A percentile compares a stretch with the other conserved stretches of the same genome.
Conservation (phyloP, 2,329 filamentous ascomycete genomes). For the Ceratocystis lukuohia region DNA sequence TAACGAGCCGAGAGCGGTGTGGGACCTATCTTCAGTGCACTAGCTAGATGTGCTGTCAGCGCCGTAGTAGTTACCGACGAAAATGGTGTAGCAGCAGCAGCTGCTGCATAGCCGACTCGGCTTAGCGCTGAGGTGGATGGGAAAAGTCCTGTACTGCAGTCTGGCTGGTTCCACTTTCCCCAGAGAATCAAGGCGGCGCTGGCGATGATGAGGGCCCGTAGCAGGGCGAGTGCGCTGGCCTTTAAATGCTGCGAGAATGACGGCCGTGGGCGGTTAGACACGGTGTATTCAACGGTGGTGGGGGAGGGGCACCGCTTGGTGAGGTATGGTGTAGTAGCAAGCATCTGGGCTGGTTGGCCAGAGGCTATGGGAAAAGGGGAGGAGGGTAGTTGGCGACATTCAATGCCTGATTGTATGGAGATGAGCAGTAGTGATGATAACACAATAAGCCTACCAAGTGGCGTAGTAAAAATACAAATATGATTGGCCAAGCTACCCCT, state of each 20-base stretch:
- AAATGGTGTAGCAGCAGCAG: background rate
- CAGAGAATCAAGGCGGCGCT: conserved; percentile 38
- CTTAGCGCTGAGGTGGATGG: conserved; percentile 2
- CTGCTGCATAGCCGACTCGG: background rate
- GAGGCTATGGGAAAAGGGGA: background rate
- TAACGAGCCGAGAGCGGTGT: conserved; percentile 7
- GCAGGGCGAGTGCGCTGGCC: conserved; percentile 31
- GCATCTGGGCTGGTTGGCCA: conserved; percentile 36
- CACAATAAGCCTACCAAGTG: background rate
- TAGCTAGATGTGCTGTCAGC: background rate
- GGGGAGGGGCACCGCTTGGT: conserved; percentile 58
- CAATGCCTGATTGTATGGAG: background rate
- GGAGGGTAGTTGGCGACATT: background rate
- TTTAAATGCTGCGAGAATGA: conserved; percentile 37
- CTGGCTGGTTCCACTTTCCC: conserved; percentile 32
- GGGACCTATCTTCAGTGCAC: background rate
- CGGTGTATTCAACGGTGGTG: conserved; percentile 83
- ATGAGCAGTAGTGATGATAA: background rate
- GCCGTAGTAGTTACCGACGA: background rate
- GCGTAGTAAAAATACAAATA: background rate
- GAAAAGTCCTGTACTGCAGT: conserved; percentile 15
- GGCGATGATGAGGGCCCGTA: conserved; percentile 32
- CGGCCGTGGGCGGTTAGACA: conserved; percentile 58
- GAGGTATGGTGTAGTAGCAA: conserved; percentile 47
- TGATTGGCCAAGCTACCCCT: background rate